A percentile compares a stretch with the other conserved stretches of the same genome.
phyloP scores from a whole-genome alignment of 352 stramenopile genomes.

The Peronospora belbahrii region DNA sequence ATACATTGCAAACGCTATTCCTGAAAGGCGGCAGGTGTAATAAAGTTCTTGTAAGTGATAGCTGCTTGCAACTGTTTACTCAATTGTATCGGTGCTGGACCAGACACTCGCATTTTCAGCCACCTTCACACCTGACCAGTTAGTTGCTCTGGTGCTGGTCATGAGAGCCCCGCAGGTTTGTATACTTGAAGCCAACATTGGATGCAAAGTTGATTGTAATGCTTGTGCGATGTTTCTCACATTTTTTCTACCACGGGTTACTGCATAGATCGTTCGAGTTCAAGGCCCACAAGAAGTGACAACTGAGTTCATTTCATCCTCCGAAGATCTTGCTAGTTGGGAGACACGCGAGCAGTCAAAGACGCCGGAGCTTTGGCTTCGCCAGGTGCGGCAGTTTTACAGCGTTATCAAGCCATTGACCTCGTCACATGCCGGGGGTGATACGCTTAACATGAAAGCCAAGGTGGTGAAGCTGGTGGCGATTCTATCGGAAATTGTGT shows the following conservation, averaged over 20 bases:
- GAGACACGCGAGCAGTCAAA: slow-evolving; percentile 41
- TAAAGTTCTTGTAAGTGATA: neutral
- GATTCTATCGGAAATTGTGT: slow-evolving; percentile 58
- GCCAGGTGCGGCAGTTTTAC: slow-evolving; percentile 65
- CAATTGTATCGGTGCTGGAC: neutral
- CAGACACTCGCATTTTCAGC: slow-evolving; percentile 74
- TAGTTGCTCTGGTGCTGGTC: slow-evolving; percentile 33
- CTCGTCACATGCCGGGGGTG: neutral
- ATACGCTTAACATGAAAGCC: slow-evolving; percentile 33
- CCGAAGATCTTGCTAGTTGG: slow-evolving; percentile 35
- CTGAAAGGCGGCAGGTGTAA: slow-evolving; percentile 50
- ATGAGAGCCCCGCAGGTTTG: slow-evolving; percentile 61
- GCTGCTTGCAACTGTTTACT: neutral
- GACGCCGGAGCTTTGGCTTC: slow-evolving; percentile 58
- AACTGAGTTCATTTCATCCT: slow-evolving; percentile 51
- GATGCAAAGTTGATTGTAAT: neutral
- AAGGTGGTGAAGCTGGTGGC: slow-evolving; percentile 49
- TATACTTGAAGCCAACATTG: neutral
- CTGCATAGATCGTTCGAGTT: slow-evolving; percentile 55
- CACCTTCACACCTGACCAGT: slow-evolving; percentile 66
- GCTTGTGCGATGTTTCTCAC: neutral
- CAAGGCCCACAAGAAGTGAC: slow-evolving; percentile 46
- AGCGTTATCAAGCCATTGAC: slow-evolving; percentile 28
- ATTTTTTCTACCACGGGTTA: neutral
- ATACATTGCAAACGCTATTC: slow-evolving; percentile 45